Conservation (phyloP, 2,329 filamentous ascomycete genomes). For the Trichoderma atroviride region DNA sequence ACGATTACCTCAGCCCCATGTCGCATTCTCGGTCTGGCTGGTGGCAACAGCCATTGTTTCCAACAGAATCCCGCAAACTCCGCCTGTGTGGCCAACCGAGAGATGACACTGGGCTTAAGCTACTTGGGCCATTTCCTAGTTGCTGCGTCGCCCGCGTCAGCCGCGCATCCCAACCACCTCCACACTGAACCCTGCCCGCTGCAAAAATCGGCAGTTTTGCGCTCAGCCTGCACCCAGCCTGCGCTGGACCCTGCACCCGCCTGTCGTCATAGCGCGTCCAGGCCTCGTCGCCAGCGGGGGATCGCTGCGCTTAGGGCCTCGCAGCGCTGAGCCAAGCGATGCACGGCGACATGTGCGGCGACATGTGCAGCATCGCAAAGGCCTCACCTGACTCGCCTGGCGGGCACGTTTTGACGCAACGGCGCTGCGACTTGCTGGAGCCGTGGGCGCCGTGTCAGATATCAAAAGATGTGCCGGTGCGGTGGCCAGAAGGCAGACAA, state of each 20-base stretch:
- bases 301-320: neutral
- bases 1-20: too few species aligned
- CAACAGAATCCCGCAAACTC: neutral
- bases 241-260: neutral
- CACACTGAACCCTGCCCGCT: neutral
- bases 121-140: too few species aligned
- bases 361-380: slow-evolving; percentile 14
- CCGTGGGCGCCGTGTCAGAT: neutral
- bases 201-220: neutral
- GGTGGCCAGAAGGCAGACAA: neutral
- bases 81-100: neutral
- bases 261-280: neutral
- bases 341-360: too few species aligned
- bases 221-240: neutral
- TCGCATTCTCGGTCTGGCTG: neutral
- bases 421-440: neutral
- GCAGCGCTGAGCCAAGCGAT: neutral
- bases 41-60: neutral
- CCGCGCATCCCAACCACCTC: neutral
- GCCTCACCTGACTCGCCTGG: slow-evolving; percentile 19
- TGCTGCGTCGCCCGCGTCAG: neutral
- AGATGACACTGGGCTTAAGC: too few species aligned
- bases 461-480: neutral
- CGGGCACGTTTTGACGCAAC: neutral
- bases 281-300: neutral